phyloP scores from a whole-genome alignment of 2,329 filamentous ascomycete species.

The Phialocephala sp. region DNA sequence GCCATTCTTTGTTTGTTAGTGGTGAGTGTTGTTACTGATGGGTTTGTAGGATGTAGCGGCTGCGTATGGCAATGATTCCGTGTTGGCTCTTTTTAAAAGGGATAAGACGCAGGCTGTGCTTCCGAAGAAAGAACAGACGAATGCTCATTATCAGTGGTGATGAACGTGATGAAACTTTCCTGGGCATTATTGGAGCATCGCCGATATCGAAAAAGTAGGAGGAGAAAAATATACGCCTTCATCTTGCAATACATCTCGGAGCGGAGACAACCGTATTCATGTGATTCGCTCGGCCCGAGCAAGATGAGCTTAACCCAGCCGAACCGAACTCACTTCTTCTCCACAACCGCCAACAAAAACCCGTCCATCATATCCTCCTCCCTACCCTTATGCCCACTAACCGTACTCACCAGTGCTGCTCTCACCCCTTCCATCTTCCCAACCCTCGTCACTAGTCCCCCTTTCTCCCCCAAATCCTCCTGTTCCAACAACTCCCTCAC shows the following conservation, averaged over 20 bases:
- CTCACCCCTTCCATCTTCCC: background rate
- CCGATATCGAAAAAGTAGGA: conserved; percentile 42
- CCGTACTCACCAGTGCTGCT: background rate
- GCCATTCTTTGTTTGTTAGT: background rate
- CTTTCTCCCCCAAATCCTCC: background rate
- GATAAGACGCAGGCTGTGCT: background rate
- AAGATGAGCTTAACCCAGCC: too few relatives aligned
- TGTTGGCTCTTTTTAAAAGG: conserved; percentile 42
- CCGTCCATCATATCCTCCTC: conserved; percentile 1
- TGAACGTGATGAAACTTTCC: background rate
- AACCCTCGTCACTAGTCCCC: background rate
- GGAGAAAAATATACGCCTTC: background rate
- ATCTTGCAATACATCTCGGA: too few relatives aligned
- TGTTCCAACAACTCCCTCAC: conserved; percentile 9
- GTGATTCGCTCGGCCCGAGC: too few relatives aligned
- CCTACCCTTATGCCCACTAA: background rate
- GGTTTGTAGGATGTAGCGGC: conserved; percentile 43
- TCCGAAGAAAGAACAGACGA: background rate
- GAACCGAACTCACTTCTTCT: conserved; percentile 1
- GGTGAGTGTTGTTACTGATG: background rate
- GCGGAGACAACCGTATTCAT: too few relatives aligned
- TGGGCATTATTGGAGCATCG: conserved; percentile 34
- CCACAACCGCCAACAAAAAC: background rate
- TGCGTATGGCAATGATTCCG: conserved; percentile 37
- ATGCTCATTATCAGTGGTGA: background rate